Base-by-base conservation (phyloP, 176 grass and related monocot genomes). In the Oryza punctata region DNA sequence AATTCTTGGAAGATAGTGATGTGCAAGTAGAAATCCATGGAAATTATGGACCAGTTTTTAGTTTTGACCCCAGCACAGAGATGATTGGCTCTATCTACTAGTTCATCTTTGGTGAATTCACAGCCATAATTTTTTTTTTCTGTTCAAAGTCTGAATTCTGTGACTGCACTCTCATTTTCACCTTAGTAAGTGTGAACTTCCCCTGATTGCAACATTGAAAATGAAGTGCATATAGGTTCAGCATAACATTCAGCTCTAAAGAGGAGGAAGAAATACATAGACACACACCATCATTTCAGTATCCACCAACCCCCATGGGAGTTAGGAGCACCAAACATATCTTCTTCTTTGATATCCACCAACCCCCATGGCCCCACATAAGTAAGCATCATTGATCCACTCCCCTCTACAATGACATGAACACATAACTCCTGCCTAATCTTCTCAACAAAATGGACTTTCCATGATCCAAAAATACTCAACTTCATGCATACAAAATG, bases 261-360 rank as follows among this genome's bases (percentile, higher is more conserved):
- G 35, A 16, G 3, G 0, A 1, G 9, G 19, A 32, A 49, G n/a
- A 46, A 72, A 9, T 38, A 28, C 30, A 69, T 26, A 52, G 7
- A 72, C 32, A 25, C 29, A 6, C 29, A 6, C 12, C 5, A 23
- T 18, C 60, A 40, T 49, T 10, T 54, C 12, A 40, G 63, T 35
- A 47, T 38, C 76, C 76, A 79, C 67, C 75, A 79, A 85, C 76
- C 33, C 76, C 16, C 43, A 25, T 63, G 80, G 54, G 74, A 45
- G 28, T 15, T 38, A 57, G 74, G 74, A 69, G 25, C 74, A 78
- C 75, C 65, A 35, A 78, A 44, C 67, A 45, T 67, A 9, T 47
- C 21, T 18, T 21, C 23, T 10, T 85, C 65, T 43, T 50, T 61
- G 37, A 8, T 7, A 35, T 35, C 33, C 33, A 35, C 33, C 33